Conservation (phyloP, 305 asterid species). For the Fraxinus latifolia region DNA sequence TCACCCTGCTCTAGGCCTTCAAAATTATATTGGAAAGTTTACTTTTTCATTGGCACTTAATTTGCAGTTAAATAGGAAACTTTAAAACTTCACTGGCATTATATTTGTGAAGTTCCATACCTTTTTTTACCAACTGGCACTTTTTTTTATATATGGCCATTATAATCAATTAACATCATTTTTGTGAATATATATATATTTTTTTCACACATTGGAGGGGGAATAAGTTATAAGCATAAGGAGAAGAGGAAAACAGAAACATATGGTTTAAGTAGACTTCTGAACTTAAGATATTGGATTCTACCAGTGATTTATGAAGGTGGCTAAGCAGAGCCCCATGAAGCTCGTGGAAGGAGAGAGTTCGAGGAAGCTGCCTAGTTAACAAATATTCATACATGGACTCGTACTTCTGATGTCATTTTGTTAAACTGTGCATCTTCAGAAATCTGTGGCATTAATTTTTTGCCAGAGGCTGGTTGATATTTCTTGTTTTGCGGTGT, state of each 20-base stretch:
- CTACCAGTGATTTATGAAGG: background rate
- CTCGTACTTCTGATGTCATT: background rate
- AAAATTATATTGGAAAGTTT: background rate
- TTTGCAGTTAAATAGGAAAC: background rate
- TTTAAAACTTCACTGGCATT: background rate
- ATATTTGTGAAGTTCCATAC: background rate
- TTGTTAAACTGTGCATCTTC: background rate
- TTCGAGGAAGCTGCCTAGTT: background rate
- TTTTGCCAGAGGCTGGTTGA: background rate
- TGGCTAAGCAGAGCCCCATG: background rate
- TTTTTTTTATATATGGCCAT: background rate
- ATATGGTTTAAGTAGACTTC: background rate
- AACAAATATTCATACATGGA: background rate
- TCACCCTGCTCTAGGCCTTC: background rate
- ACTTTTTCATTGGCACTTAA: background rate
- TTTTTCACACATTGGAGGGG: background rate
- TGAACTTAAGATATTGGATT: background rate
- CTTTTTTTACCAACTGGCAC: background rate
- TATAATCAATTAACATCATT: background rate
- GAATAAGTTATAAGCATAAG: background rate
- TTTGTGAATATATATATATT: background rate
- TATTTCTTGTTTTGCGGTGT: background rate
- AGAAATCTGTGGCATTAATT: background rate
- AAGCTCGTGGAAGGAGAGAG: background rate
- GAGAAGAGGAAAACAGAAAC: background rate